These are phyloP conservation scores for Marsdenia floribunda DNA, from an alignment of 257 asterid species.

Conservation along the genomic window DNA sequence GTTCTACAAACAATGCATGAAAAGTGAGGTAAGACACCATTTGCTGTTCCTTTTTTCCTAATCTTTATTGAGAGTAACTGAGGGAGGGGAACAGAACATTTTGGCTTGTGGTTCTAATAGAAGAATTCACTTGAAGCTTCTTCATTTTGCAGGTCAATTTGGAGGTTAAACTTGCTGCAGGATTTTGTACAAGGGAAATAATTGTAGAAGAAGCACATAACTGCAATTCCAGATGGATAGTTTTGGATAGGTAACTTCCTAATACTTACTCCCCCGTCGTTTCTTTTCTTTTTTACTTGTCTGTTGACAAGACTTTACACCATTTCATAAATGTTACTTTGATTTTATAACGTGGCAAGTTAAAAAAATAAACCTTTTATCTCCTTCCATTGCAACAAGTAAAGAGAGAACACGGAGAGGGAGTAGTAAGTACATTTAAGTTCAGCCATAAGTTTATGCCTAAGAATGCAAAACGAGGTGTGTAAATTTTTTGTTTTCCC, in stretches of 20 bases:
- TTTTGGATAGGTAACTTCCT: constrained; percentile 10
- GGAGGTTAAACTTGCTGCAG: constrained; percentile 16
- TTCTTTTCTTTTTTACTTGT: too few relatives aligned
- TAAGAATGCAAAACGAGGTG: too few relatives aligned
- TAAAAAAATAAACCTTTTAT: too few relatives aligned
- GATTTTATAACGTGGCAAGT: too few relatives aligned
- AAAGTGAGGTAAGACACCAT: not conserved
- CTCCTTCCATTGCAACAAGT: too few relatives aligned
- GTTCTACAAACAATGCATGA: not conserved
- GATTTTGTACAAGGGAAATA: constrained; percentile 14
- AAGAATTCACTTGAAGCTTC: not conserved
- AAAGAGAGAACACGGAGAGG: too few relatives aligned
- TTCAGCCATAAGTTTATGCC: not conserved
- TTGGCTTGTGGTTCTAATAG: too few relatives aligned
- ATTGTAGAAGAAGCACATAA: constrained; percentile 16
- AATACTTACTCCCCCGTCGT: not conserved
- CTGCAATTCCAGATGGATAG: constrained; percentile 9
- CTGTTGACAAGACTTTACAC: too few relatives aligned
- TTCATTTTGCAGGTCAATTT: constrained; percentile 13
- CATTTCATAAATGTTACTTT: too few relatives aligned
- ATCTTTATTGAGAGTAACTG: not conserved
- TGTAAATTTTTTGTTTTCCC: not conserved
- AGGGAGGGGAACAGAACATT: not conserved
- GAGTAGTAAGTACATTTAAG: not conserved
- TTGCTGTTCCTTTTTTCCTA: not conserved